A percentile compares a stretch with the other conserved stretches of the same genome.
Evolutionary conservation across 2,329 filamentous ascomycete species (phyloP).

Genomic region (Botrytis pseudocinerea): DNA sequence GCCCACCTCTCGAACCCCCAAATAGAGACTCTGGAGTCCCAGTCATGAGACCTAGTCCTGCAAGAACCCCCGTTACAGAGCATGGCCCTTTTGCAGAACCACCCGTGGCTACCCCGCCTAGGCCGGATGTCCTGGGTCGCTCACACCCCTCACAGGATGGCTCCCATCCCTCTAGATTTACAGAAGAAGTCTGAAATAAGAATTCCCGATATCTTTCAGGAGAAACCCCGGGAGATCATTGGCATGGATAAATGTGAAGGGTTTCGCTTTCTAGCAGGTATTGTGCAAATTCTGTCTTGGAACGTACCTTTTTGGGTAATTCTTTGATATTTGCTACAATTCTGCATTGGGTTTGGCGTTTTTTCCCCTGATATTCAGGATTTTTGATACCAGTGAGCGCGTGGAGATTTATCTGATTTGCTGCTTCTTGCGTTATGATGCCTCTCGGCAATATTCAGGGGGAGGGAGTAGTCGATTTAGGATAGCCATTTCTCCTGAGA

Average conservation of each 20-base stretch:
- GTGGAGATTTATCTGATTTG: constrained; percentile 32
- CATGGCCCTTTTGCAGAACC: constrained; percentile 47
- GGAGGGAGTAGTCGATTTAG: constrained; percentile 18
- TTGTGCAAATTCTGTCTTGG: constrained; percentile 21
- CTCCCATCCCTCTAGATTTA: constrained; percentile 48
- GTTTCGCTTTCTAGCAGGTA: constrained; percentile 34
- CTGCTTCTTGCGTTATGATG: constrained; percentile 27
- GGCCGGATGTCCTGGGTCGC: constrained; percentile 43
- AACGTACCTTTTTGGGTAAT: constrained; percentile 15
- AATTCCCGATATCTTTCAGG: constrained; percentile 25
- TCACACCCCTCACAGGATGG: constrained; percentile 49
- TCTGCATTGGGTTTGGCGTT: constrained; percentile 33
- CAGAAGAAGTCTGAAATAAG: constrained; percentile 47
- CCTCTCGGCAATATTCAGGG: constrained; percentile 21
- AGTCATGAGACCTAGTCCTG: constrained; percentile 65
- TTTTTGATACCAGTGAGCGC: constrained; percentile 31
- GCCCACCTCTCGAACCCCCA: constrained; percentile 40
- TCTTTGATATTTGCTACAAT: constrained; percentile 28
- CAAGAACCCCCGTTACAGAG: constrained; percentile 60
- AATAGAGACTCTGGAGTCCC: constrained; percentile 55
- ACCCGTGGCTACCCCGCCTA: constrained; percentile 29
- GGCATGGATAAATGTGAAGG: constrained; percentile 33
- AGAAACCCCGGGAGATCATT: constrained; percentile 22
- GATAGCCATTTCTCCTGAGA: constrained; percentile 26
- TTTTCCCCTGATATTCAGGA: constrained; percentile 31